These are phyloP conservation scores for Monosporascus sp. DNA, from an alignment of 2,329 filamentous ascomycete genomes.

Conservation along the genomic window DNA sequence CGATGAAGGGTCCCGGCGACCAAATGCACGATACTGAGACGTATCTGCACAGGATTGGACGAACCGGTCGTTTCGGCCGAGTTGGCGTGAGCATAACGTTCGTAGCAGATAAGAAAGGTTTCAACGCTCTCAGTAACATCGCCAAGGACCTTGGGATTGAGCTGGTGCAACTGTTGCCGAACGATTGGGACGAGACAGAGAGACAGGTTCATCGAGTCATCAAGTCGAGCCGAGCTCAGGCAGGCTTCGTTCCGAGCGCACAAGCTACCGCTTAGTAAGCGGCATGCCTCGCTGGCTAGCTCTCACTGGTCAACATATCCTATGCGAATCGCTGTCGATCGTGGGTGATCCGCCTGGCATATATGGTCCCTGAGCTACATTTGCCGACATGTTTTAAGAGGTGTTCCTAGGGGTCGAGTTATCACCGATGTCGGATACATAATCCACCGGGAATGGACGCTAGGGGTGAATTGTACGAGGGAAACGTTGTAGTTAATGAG, in stretches of 20 bases:
- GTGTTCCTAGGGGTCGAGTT: not conserved
- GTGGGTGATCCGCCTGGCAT: not conserved
- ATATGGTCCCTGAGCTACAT: not conserved
- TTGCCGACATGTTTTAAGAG: not conserved
- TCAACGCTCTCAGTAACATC: slow-evolving; percentile 73
- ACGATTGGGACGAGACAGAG: slow-evolving; percentile 90
- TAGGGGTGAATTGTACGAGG: slow-evolving; percentile 1
- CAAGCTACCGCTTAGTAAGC: slow-evolving; percentile 8
- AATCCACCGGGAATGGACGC: not conserved
- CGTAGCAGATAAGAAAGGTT: slow-evolving; percentile 81
- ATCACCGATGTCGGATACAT: not conserved
- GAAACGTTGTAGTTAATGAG: slow-evolving; percentile 17
- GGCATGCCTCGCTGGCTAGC: not conserved
- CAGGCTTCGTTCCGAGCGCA: slow-evolving; percentile 41
- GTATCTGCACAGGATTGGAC: slow-evolving; percentile 95
- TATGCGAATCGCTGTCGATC: not conserved
- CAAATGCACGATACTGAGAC: slow-evolving; percentile 87
- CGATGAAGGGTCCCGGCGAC: slow-evolving; percentile 70
- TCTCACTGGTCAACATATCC: not conserved
- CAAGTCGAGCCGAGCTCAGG: slow-evolving; percentile 61
- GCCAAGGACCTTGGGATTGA: slow-evolving; percentile 74
- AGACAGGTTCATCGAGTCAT: slow-evolving; percentile 74
- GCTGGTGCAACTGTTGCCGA: slow-evolving; percentile 73
- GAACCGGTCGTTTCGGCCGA: slow-evolving; percentile 92
- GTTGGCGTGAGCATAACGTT: slow-evolving; percentile 96